Evolutionary conservation across 2,329 filamentous ascomycete species (phyloP).

Genomic region (Penicillium hordei): DNA sequence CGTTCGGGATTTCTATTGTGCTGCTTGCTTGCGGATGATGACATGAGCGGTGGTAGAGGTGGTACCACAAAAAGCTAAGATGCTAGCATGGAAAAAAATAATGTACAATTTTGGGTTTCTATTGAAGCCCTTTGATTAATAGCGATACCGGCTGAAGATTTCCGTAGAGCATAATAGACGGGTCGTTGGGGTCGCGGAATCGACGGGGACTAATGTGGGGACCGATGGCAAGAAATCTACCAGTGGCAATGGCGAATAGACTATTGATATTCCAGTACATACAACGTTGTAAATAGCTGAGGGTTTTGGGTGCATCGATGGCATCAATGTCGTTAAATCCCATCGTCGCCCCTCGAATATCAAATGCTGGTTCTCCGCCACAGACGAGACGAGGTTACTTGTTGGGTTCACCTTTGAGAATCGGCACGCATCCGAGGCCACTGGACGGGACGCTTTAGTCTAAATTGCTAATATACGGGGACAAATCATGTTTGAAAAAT

Average conservation of each 20-base stretch:
- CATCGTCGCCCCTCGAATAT: background rate
- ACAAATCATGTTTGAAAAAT: background rate
- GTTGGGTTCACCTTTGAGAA: conserved; percentile 7
- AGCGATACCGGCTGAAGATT: background rate
- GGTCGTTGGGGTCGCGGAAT: conserved; percentile 2
- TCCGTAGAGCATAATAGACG: background rate
- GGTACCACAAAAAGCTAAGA: background rate
- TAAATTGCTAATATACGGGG: background rate
- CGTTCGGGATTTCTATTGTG: background rate
- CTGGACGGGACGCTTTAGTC: background rate
- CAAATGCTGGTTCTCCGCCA: background rate
- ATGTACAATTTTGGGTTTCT: background rate
- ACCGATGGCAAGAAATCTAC: background rate
- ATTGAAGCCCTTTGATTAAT: background rate
- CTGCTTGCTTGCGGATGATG: background rate
- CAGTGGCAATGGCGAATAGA: background rate
- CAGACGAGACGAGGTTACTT: conserved; percentile 4
- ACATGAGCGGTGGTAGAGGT: background rate
- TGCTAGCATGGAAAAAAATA: background rate
- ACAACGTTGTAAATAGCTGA: background rate
- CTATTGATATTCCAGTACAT: background rate
- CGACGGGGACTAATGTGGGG: conserved; percentile 9
- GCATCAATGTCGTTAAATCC: background rate
- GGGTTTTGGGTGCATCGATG: background rate
- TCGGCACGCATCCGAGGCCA: conserved; percentile 9